A percentile compares a stretch with the other conserved stretches of the same genome.
Evolutionary conservation across 2,329 filamentous ascomycete genomes (phyloP).

Genomic region (Periconia macrospinosa): DNA sequence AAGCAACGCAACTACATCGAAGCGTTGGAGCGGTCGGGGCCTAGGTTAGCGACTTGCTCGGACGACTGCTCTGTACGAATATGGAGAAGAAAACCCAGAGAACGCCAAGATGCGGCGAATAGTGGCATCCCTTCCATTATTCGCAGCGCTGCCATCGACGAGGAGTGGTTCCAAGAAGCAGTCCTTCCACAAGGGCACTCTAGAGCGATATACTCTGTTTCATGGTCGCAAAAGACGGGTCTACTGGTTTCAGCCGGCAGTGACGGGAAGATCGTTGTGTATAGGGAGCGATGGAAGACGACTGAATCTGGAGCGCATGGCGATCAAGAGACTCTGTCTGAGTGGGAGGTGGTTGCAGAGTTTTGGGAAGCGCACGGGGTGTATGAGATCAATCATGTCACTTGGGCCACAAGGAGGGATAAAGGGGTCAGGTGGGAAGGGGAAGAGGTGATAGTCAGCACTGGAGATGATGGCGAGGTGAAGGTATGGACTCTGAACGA

Average conservation of each 20-base stretch:
- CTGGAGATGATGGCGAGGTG: slow-evolving; percentile 88
- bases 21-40: slow-evolving; percentile 45
- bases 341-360: slow-evolving; percentile 74
- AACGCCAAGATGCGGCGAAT: slow-evolving; percentile 51
- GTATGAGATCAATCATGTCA: slow-evolving; percentile 91
- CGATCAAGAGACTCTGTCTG: slow-evolving; percentile 45
- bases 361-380: slow-evolving; percentile 79
- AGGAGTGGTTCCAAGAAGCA: slow-evolving; percentile 80
- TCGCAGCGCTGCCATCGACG: slow-evolving; percentile 68
- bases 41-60: slow-evolving; percentile 77
- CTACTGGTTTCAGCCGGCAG: slow-evolving; percentile 85
- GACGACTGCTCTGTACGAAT: slow-evolving; percentile 79
- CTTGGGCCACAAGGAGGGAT: slow-evolving; percentile 82
- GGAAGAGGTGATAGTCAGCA: slow-evolving; percentile 87
- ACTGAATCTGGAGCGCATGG: slow-evolving; percentile 3
- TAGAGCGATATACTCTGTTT: slow-evolving; percentile 78
- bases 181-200: slow-evolving; percentile 76
- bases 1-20: slow-evolving; percentile 40
- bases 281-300: slow-evolving; percentile 62
- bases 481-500: slow-evolving; percentile 69
- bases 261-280: slow-evolving; percentile 80
- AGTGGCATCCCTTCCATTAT: slow-evolving; percentile 86
- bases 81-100: slow-evolving; percentile 69
- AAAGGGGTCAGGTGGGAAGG: slow-evolving; percentile 59
- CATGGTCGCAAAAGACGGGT: slow-evolving; percentile 79